Conservation (phyloP, 805 yeast species). For the Kuraishia ogatae region DNA sequence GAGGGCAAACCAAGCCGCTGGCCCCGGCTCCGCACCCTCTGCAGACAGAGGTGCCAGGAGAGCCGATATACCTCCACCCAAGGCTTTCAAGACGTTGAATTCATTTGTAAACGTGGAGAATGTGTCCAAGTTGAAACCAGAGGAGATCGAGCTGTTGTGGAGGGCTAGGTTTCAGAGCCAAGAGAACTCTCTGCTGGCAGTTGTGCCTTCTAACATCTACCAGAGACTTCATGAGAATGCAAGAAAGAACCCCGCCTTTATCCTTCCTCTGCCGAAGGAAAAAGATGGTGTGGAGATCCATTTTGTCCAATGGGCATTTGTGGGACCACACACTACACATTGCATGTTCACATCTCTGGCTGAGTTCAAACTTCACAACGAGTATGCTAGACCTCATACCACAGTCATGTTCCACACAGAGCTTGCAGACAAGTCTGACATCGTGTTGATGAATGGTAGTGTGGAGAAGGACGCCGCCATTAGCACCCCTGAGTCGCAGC, state of each 20-base stretch:
- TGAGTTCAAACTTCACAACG: conserved; percentile 84
- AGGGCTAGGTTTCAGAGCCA: conserved; percentile 68
- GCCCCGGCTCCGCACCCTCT: conserved; percentile 21
- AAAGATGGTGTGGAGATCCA: conserved; percentile 65
- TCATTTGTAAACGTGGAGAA: conserved; percentile 69
- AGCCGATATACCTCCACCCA: conserved; percentile 2
- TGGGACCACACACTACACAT: conserved; percentile 76
- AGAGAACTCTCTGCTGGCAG: conserved; percentile 57
- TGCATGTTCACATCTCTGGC: conserved; percentile 87
- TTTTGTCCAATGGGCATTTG: conserved; percentile 89
- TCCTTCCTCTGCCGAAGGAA: conserved; percentile 80
- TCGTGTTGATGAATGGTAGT: conserved; percentile 80
- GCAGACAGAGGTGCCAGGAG: conserved; percentile 27
- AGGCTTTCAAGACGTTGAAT: conserved; percentile 63
- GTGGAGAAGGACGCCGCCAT: conserved; percentile 66
- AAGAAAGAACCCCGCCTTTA: conserved; percentile 68
- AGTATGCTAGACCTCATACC: conserved; percentile 92
- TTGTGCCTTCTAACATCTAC: conserved; percentile 48
- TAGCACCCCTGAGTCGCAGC: conserved; percentile 67
- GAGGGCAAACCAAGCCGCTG: conserved; percentile 24
- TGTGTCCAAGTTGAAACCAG: conserved; percentile 39
- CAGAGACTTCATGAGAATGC: conserved; percentile 59
- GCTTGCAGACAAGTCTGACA: conserved; percentile 43
- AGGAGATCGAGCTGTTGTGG: conserved; percentile 80
- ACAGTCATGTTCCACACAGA: conserved; percentile 85